A percentile compares a stretch with the other conserved stretches of the same genome.
Conservation (phyloP, 495 filamentous ascomycete species). For the Aspergillus sparsus region DNA sequence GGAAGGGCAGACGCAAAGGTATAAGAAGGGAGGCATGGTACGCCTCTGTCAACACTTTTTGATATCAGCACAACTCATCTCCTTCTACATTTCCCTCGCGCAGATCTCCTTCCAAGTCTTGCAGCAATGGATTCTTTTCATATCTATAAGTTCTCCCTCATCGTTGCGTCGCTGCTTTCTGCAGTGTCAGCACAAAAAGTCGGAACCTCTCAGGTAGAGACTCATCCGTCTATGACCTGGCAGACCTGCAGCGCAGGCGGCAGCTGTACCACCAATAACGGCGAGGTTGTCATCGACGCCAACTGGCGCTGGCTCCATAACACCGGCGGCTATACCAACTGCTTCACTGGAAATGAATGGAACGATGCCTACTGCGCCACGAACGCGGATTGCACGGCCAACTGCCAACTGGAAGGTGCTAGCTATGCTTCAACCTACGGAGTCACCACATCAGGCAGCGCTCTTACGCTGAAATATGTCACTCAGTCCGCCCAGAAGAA, state of each 20-base stretch:
- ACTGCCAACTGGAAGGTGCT: conserved; percentile 63
- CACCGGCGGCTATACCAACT: conserved; percentile 57
- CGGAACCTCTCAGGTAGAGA: conserved; percentile 57
- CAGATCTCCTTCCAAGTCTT: background rate
- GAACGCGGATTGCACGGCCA: conserved; percentile 53
- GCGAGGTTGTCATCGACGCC: conserved; percentile 62
- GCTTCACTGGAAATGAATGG: conserved; percentile 64
- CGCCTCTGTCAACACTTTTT: too few relatives aligned
- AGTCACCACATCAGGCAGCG: conserved; percentile 53
- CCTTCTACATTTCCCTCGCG: too few relatives aligned
- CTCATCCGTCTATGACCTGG: conserved; percentile 60
- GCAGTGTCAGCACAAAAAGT: conserved; percentile 52
- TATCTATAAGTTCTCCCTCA: conserved; percentile 24
- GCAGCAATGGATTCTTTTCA: conserved; percentile 19
- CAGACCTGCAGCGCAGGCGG: conserved; percentile 53
- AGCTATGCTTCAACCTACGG: conserved; percentile 60
- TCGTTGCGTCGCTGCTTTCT: conserved; percentile 31
- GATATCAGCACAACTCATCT: too few relatives aligned
- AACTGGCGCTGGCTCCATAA: conserved; percentile 66
- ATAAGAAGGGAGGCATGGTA: too few relatives aligned
- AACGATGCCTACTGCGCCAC: conserved; percentile 55
- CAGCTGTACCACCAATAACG: conserved; percentile 53
- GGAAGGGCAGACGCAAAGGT: too few relatives aligned
- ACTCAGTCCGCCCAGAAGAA: conserved; percentile 44
- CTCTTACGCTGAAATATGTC: conserved; percentile 60